Base-by-base conservation (phyloP, 495 filamentous ascomycete species). In the Neurospora sp. region DNA sequence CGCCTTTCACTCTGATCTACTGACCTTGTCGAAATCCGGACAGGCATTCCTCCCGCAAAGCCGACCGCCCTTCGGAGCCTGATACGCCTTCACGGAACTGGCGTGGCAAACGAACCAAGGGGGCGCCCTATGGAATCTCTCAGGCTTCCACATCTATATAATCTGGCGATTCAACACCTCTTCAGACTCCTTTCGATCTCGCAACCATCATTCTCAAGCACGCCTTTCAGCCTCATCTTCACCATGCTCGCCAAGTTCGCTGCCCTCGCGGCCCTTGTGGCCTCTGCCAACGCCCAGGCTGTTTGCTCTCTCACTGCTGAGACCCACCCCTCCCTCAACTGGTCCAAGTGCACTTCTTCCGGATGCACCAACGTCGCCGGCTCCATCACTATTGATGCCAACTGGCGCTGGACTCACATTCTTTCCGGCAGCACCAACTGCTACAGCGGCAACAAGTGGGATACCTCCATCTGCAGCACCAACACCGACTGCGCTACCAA, bases 261-360 rank as follows among this genome's bases (percentile, higher is more conserved):
- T 21, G 72, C 78, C 70, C 76, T 80, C 70, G 81, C 84, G 69
- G 83, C 83, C 81, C 79, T 87, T 40, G 78, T 85, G 76, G 82
- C 82, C 73, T 69, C 79, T 40, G 83, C 82, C 74, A 73, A 79
- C 34, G 84, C 83, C 74, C 90, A 92, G 82, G 83, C 89, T 79
- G 85, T 84, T 70, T 89, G 89, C 81, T 86, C 81, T n/a, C 73
- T 84, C 76, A 84, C 83, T 28, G 70, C 85, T 11, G 90, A 91
- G 81, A 85, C 81, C 21, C 88, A 90, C 76, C 89, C 89, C 48
- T 79, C 84, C 71, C 76, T 91, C 73, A 83, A 75, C 77, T 90
- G 88, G 89, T 82, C 85, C 75, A 86, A 84, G 71, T 91, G 89
- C 81, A 83, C 83, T 28, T 76, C 80, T 70, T 78, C 79, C 43